phyloP scores from a whole-genome alignment of 2,329 filamentous ascomycete genomes.

The Alternaria burnsii region DNA sequence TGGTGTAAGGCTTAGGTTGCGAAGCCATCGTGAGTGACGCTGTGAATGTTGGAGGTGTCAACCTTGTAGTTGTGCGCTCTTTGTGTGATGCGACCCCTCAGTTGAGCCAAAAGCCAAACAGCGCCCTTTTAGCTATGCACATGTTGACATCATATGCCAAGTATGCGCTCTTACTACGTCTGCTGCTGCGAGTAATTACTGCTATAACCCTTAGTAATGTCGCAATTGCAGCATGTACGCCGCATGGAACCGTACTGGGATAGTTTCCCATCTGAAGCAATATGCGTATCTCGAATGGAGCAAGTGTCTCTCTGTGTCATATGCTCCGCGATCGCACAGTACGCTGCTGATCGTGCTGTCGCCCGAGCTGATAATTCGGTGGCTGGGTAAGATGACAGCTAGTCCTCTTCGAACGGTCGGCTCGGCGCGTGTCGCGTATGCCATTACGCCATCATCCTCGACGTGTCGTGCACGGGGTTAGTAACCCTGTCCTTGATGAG shows the following conservation, averaged over 20 bases:
- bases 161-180: background rate
- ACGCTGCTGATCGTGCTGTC: background rate
- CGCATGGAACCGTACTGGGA: background rate
- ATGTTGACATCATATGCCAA: background rate
- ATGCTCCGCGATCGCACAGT: background rate
- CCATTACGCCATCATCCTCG: background rate
- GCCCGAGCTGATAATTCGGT: background rate
- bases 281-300: background rate
- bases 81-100: background rate
- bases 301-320: background rate
- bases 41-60: background rate
- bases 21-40: conserved; percentile 12
- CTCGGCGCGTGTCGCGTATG: background rate
- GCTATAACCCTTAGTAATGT: conserved; percentile 4
- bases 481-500: background rate
- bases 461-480: background rate
- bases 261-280: background rate
- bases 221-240: background rate
- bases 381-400: background rate
- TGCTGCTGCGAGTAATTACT: background rate
- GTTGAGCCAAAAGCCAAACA: background rate
- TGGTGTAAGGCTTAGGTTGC: conserved; percentile 34
- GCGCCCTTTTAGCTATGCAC: background rate
- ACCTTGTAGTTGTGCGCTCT: background rate
- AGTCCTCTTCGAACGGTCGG: background rate